phyloP scores from a whole-genome alignment of 108 stramenopile genomes.

The Hondaea fermentalgiana region DNA sequence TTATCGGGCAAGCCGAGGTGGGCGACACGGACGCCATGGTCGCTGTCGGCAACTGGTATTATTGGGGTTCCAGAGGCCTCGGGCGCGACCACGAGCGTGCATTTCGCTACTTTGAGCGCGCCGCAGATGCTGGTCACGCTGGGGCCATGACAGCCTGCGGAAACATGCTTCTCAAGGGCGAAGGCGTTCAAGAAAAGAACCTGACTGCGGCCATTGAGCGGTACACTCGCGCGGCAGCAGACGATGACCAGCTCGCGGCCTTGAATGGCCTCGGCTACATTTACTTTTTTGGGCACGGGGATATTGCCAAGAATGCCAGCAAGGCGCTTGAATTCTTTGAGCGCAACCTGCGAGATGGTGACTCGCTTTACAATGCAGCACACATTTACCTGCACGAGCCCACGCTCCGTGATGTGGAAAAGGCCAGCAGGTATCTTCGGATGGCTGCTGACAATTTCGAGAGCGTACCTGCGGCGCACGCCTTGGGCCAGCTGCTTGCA shows the following conservation, averaged over 20 bases:
- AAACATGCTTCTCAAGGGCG: constrained; percentile 32
- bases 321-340: constrained; percentile 27
- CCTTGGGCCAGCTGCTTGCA: not conserved
- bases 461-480: not conserved
- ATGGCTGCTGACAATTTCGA: constrained; percentile 22
- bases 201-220: not conserved
- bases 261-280: constrained; percentile 35
- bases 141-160: constrained; percentile 23
- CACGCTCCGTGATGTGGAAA: not conserved
- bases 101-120: constrained; percentile 7
- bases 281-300: constrained; percentile 31
- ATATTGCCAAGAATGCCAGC: constrained; percentile 13
- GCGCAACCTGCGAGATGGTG: constrained; percentile 15
- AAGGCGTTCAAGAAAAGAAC: constrained; percentile 24
- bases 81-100: constrained; percentile 30
- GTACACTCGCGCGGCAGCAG: constrained; percentile 15
- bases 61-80: constrained; percentile 35
- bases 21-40: constrained; percentile 22
- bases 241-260: not conserved
- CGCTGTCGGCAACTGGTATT: constrained; percentile 28
- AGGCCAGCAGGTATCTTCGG: not conserved
- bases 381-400: constrained; percentile 18
- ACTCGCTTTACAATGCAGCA: constrained; percentile 34
- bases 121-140: constrained; percentile 21
- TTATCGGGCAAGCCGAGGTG: constrained; percentile 18